phyloP scores from a whole-genome alignment of 2,329 filamentous ascomycete genomes.

The Pleurostoma richardsiae region DNA sequence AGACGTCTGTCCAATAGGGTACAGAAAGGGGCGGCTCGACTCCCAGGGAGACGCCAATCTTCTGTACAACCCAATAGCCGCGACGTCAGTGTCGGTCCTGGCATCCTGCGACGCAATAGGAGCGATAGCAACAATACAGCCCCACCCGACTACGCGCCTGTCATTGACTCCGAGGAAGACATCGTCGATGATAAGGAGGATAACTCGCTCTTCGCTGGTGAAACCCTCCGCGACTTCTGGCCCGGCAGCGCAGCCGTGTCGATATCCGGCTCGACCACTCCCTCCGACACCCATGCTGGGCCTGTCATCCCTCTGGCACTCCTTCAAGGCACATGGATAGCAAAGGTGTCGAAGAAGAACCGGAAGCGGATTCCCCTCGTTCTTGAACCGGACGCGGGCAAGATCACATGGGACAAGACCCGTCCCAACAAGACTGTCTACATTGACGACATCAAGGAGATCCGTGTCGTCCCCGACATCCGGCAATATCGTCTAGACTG shows the following conservation, averaged over 20 bases:
- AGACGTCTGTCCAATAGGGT: conserved; percentile 80
- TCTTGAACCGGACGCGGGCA: conserved; percentile 77
- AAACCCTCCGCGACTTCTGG: conserved; percentile 39
- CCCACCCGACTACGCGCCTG: conserved; percentile 41
- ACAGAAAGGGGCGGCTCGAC: conserved; percentile 45
- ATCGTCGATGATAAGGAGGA: conserved; percentile 47
- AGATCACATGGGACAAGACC: conserved; percentile 80
- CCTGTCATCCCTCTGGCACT: conserved; percentile 74
- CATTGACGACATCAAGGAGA: conserved; percentile 91
- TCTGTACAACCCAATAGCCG: conserved; percentile 72
- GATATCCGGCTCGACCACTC: conserved; percentile 32
- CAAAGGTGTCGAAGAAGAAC: conserved; percentile 81
- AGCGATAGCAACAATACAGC: conserved; percentile 82
- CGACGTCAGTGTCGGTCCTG: conserved; percentile 84
- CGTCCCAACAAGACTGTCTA: conserved; percentile 81
- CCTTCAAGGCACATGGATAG: conserved; percentile 71
- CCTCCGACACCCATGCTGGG: conserved; percentile 42
- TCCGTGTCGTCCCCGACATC: conserved; percentile 77
- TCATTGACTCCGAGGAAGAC: conserved; percentile 55
- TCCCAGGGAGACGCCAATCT: conserved; percentile 62
- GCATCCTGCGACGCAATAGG: conserved; percentile 71
- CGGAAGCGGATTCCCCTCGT: conserved; percentile 67
- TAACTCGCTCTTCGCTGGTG: conserved; percentile 35
- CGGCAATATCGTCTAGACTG: conserved; percentile 87
- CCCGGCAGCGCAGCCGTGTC: conserved; percentile 42